Evolutionary conservation across 2,329 filamentous ascomycete genomes (phyloP), one percentile per base, ranked within the genome.

Genomic region (Aspergillus caelatus): DNA sequence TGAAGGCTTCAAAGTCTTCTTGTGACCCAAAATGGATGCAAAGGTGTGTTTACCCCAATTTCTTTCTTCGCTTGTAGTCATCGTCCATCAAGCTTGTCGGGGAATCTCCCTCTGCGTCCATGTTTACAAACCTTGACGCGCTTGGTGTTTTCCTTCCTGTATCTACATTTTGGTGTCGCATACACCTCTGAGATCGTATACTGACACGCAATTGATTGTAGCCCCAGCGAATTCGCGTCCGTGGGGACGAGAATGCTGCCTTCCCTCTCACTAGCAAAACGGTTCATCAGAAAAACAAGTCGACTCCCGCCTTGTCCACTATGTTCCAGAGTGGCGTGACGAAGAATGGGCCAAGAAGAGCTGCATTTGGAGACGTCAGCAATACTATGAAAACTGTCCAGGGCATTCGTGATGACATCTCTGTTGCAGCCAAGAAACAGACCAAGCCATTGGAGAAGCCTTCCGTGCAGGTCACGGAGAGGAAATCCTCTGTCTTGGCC

Each of bases 231-330:
- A 78, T 88, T 75, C 86, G 86, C 76, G 81, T 85, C 72, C 84
- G 84, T 74, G 82, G 82, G 58, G 90, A 93, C 80, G 92, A 96
- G 79, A 95, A 95, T 78, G 79, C 83, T 63, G 78, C 82, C 57
- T 80, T 83, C 60, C 77, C 81, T 60, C 78, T 77, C 50, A 74
- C 75, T 59, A 85, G 86, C 69, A 88, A 88, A 75, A 81, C 85
- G 59, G 81, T 93, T 65, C 92, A 96, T 71, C 89, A 93, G 71
- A 90, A 91, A 67, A 90, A 93, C 80, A 96, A 96, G 79, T 96
- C 93, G 10, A 89, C 85, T 39, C 88, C 77, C 78, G 90, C 79
- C 79, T 85, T 84, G 69, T 91, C 80, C 71, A 82, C 74, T 69
- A 72, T 86, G 64, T 75, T 84, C 65, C 81, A 84, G 65, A 84